Evolutionary conservation across 148 eudicot species (phyloP), one percentile per base, ranked within the genome.

Genomic region (Dianthus caryophyllus): DNA sequence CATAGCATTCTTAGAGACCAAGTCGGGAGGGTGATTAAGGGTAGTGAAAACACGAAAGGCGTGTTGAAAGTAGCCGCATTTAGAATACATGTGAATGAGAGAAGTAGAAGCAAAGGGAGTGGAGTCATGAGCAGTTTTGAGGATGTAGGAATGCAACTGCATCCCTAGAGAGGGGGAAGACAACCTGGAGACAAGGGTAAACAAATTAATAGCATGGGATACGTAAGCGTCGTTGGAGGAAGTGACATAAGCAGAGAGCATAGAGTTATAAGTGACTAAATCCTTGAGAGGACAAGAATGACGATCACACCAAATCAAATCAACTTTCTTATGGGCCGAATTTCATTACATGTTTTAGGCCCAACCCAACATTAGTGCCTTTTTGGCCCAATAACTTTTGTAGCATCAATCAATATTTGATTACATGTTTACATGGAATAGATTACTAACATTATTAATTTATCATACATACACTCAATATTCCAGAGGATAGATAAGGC

Each of bases 81-180:
- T 92, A 1, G 97, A 92, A 64, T 92, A 92, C 97, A 92, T 89
- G 47, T 87, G 87, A 66, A 88, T 73, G 12, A 92, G 84, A 69
- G 97, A 81, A 79, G 89, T 92, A 64, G 73, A 71, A 10, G 86
- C 82, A 71, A 89, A 92, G 60, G 68, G 48, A 57, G 80, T 83
- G 13, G 54, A 75, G 71, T 77, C 75, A 76, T 76, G 82, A 11
- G 78, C 89, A 63, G 75, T 89, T 68, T 89, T 89, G 31, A 87
- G 80, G 87, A 92, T 92, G 52, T 69, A 81, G 0, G 84, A 79
- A 70, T 92, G 97, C 77, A 92, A 54, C 72, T 89, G 97, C 76
- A 60, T 81, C 26, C 94, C 96, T 22, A 76, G 67, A 9, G 52
- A 71, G 47, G 67, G 63, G 13, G 71, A 4, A 22, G 75, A 60